phyloP scores from a whole-genome alignment of 371 early-diverging fungal genomes.

The Gilbertella persicaria region DNA sequence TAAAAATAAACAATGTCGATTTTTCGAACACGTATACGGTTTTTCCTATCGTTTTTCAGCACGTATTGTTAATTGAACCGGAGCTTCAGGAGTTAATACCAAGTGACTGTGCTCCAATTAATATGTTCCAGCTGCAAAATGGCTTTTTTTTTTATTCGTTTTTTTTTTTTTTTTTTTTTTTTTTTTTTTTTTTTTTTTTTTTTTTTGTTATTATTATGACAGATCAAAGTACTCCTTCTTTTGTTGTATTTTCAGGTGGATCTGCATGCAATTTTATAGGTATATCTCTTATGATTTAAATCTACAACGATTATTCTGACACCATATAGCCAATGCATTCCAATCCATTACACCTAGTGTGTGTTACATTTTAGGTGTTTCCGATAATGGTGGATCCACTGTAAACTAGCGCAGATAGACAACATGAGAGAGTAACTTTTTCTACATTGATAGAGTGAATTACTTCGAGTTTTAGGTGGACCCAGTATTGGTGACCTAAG shows the following conservation, averaged over 20 bases:
- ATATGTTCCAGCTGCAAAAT: too few relatives aligned
- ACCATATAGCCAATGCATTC: constrained; percentile 43
- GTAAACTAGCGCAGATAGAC: constrained; percentile 19
- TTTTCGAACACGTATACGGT: too few relatives aligned
- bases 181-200: neutral
- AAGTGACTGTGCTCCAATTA: too few relatives aligned
- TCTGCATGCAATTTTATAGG: constrained; percentile 68
- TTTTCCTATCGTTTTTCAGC: too few relatives aligned
- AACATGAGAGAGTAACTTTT: neutral
- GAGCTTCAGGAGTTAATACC: too few relatives aligned
- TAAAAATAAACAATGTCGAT: too few relatives aligned
- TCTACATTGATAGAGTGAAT: constrained; percentile 45
- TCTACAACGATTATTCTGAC: too few relatives aligned
- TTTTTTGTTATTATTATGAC: neutral
- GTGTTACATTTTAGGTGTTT: constrained; percentile 71
- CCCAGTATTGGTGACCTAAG: constrained; percentile 74
- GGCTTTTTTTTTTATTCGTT: too few relatives aligned
- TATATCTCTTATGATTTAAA: constrained; percentile 3
- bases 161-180: too few relatives aligned
- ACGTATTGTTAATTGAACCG: too few relatives aligned
- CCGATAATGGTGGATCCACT: constrained; percentile 72
- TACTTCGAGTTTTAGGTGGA: constrained; percentile 68
- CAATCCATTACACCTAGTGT: constrained; percentile 60
- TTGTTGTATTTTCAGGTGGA: constrained; percentile 73
- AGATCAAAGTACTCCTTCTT: constrained; percentile 17